These are phyloP conservation scores for Colletotrichum sp. DNA, from an alignment of 2,329 filamentous ascomycete genomes.

Conservation along the genomic window DNA sequence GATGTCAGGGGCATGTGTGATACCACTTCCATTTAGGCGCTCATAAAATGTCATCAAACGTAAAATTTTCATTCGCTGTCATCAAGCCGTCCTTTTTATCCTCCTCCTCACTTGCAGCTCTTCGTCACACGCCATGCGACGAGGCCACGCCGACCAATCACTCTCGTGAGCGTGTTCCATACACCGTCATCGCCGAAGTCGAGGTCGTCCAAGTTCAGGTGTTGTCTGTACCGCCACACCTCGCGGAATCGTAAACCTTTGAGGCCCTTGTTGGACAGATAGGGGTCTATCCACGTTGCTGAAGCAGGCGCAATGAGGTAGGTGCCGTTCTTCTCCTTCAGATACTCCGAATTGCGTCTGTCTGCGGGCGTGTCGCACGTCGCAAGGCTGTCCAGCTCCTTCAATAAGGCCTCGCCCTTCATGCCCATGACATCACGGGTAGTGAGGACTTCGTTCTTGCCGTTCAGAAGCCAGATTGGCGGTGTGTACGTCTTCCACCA, in stretches of 20 bases:
- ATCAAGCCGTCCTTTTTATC: background rate
- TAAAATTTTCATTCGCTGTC: slow-evolving; percentile 6
- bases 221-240: slow-evolving; percentile 70
- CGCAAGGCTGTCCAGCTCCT: slow-evolving; percentile 62
- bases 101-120: slow-evolving; percentile 46
- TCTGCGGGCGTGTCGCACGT: slow-evolving; percentile 67
- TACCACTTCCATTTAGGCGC: background rate
- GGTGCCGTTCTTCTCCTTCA: slow-evolving; percentile 67
- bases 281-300: slow-evolving; percentile 71
- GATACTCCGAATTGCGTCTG: slow-evolving; percentile 58
- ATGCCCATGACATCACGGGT: slow-evolving; percentile 80
- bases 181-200: slow-evolving; percentile 81
- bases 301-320: slow-evolving; percentile 78
- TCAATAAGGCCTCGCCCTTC: slow-evolving; percentile 63
- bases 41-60: slow-evolving; percentile 13
- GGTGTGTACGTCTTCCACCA: slow-evolving; percentile 92
- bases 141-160: slow-evolving; percentile 68
- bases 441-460: slow-evolving; percentile 73
- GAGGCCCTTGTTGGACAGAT: slow-evolving; percentile 62
- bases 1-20: background rate
- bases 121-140: slow-evolving; percentile 70
- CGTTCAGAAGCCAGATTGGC: slow-evolving; percentile 80
- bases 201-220: slow-evolving; percentile 81
- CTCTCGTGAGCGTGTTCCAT: slow-evolving; percentile 71
- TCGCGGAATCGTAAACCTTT: slow-evolving; percentile 69